Conservation (phyloP, 202 grass and related monocot species). For the Hordeum pubiflorum region DNA sequence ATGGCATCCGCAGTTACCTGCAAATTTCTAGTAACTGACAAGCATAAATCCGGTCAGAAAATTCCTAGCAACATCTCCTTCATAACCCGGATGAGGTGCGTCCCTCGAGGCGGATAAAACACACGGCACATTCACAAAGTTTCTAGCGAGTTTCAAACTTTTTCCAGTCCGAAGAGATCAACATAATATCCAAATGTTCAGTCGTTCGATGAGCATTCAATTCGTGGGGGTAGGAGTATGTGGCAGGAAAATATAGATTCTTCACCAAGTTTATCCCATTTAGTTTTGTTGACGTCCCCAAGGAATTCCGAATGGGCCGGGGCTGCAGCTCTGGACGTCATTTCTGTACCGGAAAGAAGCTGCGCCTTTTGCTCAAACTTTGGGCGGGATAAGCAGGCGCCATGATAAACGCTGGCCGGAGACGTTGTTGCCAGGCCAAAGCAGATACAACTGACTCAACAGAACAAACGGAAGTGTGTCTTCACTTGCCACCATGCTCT, state of each 20-base stretch:
- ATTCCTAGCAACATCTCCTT: background rate
- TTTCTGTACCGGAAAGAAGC: background rate
- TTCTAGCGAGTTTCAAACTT: background rate
- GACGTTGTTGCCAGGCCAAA: background rate
- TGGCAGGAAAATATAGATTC: background rate
- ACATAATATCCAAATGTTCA: background rate
- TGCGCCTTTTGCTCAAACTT: background rate
- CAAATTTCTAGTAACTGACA: background rate
- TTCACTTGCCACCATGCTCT: background rate
- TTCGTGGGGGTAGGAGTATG: background rate
- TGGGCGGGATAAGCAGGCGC: background rate
- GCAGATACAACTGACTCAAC: background rate
- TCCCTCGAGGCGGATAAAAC: slow-evolving; percentile 15
- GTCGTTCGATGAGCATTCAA: slow-evolving; percentile 23
- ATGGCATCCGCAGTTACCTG: background rate
- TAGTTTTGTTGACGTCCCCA: background rate
- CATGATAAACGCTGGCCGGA: background rate
- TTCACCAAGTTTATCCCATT: background rate
- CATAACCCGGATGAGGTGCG: background rate
- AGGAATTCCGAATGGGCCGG: background rate
- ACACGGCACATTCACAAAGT: background rate
- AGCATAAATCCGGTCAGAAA: background rate
- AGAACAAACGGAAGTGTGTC: background rate
- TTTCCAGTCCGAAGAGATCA: background rate
- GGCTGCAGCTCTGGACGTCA: background rate